Evolutionary conservation across 441 rosid species (phyloP).

Genomic region (Aquilaria agallochum): DNA sequence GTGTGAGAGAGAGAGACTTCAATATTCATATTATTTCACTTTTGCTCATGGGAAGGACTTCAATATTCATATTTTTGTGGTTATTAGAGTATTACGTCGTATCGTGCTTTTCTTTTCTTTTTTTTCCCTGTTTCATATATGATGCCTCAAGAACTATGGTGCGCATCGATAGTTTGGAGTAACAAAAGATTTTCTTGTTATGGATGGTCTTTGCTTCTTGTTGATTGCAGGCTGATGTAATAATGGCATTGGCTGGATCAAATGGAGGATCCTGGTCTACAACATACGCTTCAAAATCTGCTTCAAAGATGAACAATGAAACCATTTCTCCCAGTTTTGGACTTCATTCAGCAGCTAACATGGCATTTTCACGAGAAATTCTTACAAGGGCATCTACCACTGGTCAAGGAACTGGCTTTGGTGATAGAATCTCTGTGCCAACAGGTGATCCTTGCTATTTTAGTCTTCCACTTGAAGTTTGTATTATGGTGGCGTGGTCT

Average conservation of each 20-base stretch:
- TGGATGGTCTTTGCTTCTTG: conserved; percentile 12
- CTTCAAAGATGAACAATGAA: conserved; percentile 29
- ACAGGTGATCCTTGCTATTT: conserved; percentile 35
- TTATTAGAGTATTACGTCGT: too few relatives aligned
- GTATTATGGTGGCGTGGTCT: too few relatives aligned
- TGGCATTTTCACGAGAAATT: conserved; percentile 34
- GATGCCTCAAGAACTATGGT: not conserved
- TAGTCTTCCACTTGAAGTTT: conserved; percentile 14
- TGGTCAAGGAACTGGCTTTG: conserved; percentile 30
- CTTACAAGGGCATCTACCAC: conserved; percentile 35
- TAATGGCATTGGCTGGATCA: conserved; percentile 98
- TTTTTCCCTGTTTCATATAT: too few relatives aligned
- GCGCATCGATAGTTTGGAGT: not conserved
- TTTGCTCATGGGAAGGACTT: too few relatives aligned
- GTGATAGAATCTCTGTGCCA: conserved; percentile 36
- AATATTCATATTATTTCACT: too few relatives aligned
- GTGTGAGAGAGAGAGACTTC: too few relatives aligned
- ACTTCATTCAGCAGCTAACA: conserved; percentile 37
- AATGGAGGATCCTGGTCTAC: conserved; percentile 97
- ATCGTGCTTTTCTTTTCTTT: not conserved
- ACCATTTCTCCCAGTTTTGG: conserved; percentile 32
- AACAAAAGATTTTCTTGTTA: not conserved
- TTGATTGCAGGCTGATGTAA: conserved; percentile 76
- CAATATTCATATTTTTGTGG: too few relatives aligned
- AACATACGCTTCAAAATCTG: conserved; percentile 52